Base-by-base conservation (phyloP, 805 yeast genomes). In the Schizosaccharomyces japonicus region DNA sequence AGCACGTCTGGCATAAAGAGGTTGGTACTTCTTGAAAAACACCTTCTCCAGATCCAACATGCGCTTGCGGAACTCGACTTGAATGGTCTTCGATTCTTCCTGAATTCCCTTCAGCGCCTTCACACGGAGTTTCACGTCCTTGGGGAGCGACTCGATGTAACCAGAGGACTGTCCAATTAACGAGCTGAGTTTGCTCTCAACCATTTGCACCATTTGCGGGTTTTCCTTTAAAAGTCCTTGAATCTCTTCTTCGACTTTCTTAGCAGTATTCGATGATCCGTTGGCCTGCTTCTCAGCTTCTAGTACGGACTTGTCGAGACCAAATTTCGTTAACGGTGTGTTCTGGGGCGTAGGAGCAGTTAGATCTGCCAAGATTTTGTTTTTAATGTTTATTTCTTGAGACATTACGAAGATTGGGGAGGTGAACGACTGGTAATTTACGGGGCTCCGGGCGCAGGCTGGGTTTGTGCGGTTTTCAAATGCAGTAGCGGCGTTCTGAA, bases 31-130 rank as follows among this genome's bases (percentile, higher is more conserved):
- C 53, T 64, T 66, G 55, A 75, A 72, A 63, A 69, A 90, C 63
- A 76, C 77, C 64, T 76, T 79, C 64, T 90, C 96, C 57, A 90
- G 72, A 57, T 74, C 82, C 57, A 83, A 71, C 59, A 90, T 68
- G 60, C 85, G 95, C 56, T 76, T 73, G 63, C 87, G 95, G 66
- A 84, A 90, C 56, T 87, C 81, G 48, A 81, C 83, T 63, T 90
- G 96, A 57, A 85, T 66, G 55, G 75, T 71, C 66, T 80, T 75
- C 61, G 85, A 84, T 55, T 73, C 72, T 52, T 71, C 71, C 64
- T 90, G 95, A 50, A 85, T 63, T 8, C 80, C 69, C 66, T 85
- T 85, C 60, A 90, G 70, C 0, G 90, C 93, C 53, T 69, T 72
- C 33, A 90, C 78, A 55, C 95, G 70, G 53, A 75, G 70, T 62